phyloP scores from a whole-genome alignment of 2,329 filamentous ascomycete genomes.

The Coniella vitis region DNA sequence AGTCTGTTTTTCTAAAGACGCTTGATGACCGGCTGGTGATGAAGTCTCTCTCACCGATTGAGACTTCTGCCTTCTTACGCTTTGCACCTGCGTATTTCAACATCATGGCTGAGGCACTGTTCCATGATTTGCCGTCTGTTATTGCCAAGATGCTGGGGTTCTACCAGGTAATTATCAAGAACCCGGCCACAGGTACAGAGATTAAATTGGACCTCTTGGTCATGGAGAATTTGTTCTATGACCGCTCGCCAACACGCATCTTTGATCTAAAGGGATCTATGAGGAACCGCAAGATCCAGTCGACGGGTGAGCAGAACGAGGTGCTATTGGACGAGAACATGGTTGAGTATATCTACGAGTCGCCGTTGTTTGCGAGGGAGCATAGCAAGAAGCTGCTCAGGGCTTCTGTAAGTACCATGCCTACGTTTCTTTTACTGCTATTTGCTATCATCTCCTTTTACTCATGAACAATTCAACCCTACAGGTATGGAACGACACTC shows the following conservation, averaged over 20 bases:
- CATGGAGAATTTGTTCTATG: slow-evolving; percentile 98
- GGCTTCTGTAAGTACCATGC: slow-evolving; percentile 51
- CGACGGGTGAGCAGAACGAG: slow-evolving; percentile 91
- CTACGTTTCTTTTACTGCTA: neutral
- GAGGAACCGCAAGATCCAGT: slow-evolving; percentile 96
- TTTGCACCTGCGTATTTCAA: slow-evolving; percentile 97
- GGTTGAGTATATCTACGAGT: slow-evolving; percentile 98
- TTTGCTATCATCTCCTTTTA: neutral
- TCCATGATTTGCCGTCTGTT: slow-evolving; percentile 89
- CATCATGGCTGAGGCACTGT: slow-evolving; percentile 93
- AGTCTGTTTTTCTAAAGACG: slow-evolving; percentile 94
- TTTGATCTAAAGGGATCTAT: slow-evolving; percentile 98
- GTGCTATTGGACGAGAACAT: slow-evolving; percentile 97
- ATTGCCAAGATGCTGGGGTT: slow-evolving; percentile 99
- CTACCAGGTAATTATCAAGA: slow-evolving; percentile 96
- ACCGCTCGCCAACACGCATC: slow-evolving; percentile 79
- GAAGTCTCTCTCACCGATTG: slow-evolving; percentile 83
- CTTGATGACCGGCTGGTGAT: slow-evolving; percentile 89
- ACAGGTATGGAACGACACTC: slow-evolving; percentile 86
- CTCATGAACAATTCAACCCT: neutral
- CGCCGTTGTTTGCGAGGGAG: slow-evolving; percentile 87
- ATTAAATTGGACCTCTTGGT: slow-evolving; percentile 91
- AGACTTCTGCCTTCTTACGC: slow-evolving; percentile 87
- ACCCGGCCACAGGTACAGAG: slow-evolving; percentile 81
- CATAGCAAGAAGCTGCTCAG: slow-evolving; percentile 92